Evolutionary conservation across 192 early-diverging fungal genomes (phyloP), one percentile per base, ranked within the genome.

Genomic region (Backusella psychrophila): DNA sequence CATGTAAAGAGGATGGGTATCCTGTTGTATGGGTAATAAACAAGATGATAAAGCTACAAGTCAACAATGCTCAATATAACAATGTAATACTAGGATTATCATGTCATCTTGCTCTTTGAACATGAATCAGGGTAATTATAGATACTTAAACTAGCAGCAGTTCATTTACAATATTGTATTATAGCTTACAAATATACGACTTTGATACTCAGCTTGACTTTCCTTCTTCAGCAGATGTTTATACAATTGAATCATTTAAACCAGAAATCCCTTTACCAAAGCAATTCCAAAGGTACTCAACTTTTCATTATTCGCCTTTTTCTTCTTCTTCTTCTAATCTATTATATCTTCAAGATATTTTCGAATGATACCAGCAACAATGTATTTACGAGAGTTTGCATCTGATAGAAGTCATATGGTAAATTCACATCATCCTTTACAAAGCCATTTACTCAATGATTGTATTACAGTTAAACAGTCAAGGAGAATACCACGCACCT

Each of bases 341-440:
- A 39, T 15, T 2, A n/a, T n/a, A n/a, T n/a, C n/a, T 8, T 14
- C 17, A 66, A 38, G 77, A 73, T 78, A 26, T 15, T 78, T 73
- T 73, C 77, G 77, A 36, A 36, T 72, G 39, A 35, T 78, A 23
- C 71, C 63, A 21, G 71, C 69, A 23, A 67, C 29, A n/a, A 39
- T 49, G 6, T 78, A 73, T 49, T 36, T 78, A 26, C 19, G 9
- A 4, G 39, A 66, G 19, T 78, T 78, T 73, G 71, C 77, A 8
- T 78, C 77, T 23, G 77, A 78, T 73, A 23, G 77, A 49, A 73
- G 63, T n/a, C 77, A 78, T 9, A 78, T 78, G 77, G 77, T 78
- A 78, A 53, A 21, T 21, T 7, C 31, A 46, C 0, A 69, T 34
- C 52, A 21, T 44, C 42, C 0, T 21, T 21, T 21, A 52, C 6